These are phyloP conservation scores for Calonectria henricotiae DNA, from an alignment of 2,329 filamentous ascomycete species.

Conservation along the genomic window DNA sequence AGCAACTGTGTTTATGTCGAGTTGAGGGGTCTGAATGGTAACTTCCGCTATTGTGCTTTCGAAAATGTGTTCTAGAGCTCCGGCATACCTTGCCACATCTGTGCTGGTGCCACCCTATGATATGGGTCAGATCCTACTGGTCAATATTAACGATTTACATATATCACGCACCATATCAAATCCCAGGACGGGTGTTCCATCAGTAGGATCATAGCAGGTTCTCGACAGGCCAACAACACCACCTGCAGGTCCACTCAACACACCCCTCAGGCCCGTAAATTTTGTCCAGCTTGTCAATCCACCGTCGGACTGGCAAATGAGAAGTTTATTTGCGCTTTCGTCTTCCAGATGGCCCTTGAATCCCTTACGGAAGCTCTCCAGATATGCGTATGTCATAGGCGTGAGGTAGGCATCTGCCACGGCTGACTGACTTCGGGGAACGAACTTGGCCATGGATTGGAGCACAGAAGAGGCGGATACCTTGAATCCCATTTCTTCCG, in stretches of 20 bases:
- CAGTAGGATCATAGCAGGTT: slow-evolving; percentile 50
- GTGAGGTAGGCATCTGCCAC: slow-evolving; percentile 64
- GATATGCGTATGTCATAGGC: slow-evolving; percentile 59
- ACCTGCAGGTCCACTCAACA: slow-evolving; percentile 52
- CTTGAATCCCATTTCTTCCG: slow-evolving; percentile 62
- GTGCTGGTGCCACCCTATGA: slow-evolving; percentile 73
- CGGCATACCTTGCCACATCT: slow-evolving; percentile 80
- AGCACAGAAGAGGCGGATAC: slow-evolving; percentile 59
- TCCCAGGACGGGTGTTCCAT: slow-evolving; percentile 50
- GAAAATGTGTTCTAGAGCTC: slow-evolving; percentile 81
- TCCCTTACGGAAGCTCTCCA: slow-evolving; percentile 55
- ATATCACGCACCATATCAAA: slow-evolving; percentile 48
- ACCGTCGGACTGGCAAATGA: slow-evolving; percentile 53
- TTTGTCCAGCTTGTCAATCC: slow-evolving; percentile 52
- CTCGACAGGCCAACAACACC: slow-evolving; percentile 51
- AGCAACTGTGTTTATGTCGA: slow-evolving; percentile 82
- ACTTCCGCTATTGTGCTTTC: slow-evolving; percentile 81
- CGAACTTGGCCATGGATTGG: slow-evolving; percentile 63
- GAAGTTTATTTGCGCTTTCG: slow-evolving; percentile 53
- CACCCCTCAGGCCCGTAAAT: slow-evolving; percentile 51
- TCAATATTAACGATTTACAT: neutral
- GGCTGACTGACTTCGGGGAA: slow-evolving; percentile 63
- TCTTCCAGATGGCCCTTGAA: slow-evolving; percentile 51
- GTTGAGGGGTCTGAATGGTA: slow-evolving; percentile 80
- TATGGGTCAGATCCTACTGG: neutral